Conservation (phyloP, 768 basidiomycete species). For the Suillus plorans region DNA sequence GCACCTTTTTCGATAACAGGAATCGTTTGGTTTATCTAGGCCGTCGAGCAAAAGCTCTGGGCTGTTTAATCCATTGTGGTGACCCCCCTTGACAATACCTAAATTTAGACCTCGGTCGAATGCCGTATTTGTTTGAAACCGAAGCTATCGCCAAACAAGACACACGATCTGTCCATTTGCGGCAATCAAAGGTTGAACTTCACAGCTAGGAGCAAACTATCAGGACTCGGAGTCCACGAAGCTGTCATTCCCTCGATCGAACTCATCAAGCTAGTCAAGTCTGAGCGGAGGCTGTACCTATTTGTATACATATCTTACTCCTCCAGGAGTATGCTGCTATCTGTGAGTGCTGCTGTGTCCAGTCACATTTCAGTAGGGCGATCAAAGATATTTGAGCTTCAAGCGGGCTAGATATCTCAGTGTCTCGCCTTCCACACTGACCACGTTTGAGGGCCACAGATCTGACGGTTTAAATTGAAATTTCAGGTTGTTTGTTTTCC, state of each 20-base stretch:
- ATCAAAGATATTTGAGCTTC: not conserved
- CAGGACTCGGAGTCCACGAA: not conserved
- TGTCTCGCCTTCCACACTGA: no score
- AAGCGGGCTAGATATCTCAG: not conserved
- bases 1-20: not conserved
- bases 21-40: no score
- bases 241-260: not conserved
- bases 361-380: not conserved
- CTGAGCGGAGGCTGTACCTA: not conserved
- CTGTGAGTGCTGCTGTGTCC: not conserved
- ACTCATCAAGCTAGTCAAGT: not conserved
- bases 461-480: not conserved
- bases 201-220: not conserved
- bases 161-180: not conserved
- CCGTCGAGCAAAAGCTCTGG: no score
- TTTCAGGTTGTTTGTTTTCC: not conserved
- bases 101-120: no score
- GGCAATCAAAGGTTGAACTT: constrained; percentile 1
- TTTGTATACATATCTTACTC: constrained; percentile 3
- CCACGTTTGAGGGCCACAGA: not conserved
- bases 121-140: not conserved
- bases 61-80: no score
- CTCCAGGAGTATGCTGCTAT: not conserved
- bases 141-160: constrained; percentile 10
- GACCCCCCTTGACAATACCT: no score